Base-by-base conservation (phyloP, 345 rosid species). In the Citrus medica region DNA sequence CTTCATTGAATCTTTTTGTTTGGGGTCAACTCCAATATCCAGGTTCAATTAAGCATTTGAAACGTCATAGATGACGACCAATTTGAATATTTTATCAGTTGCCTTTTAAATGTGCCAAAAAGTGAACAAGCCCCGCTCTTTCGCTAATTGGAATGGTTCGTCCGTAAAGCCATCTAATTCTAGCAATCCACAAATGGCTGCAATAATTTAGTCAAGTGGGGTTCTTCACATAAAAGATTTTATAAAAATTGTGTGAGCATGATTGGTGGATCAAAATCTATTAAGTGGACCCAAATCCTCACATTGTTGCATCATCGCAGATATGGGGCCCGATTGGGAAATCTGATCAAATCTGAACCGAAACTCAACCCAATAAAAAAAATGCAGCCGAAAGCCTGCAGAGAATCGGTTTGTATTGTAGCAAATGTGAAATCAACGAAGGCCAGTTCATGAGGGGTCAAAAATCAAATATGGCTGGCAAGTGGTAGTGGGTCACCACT, bases 191-290 rank as follows among this genome's bases (percentile, higher is more conserved):
- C 33, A 12, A 42, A 38, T 19, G 58, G 28, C 77, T 74, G 69
- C 78, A 40, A 75, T 38, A 59, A 25, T 37, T 62, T 46, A 62
- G 37, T 75, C 78, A 63, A 42, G 40, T 42, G 48, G 77, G 48
- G 32, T 42, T 42, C 51, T 13, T 3, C 1, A 1, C 56, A 7
- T 28, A 56, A 22, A 53, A 56, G 4, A 72, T 33, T 19, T 72
- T 14, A 51, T 14, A 4, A 28, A n/a, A 30, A 1, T 16, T 16
- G 67, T 7, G 33, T 3, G 21, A 30, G 7, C 74, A 71, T 72
- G 69, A 75, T 63, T 28, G 69, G 59, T 5, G 83, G 82, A 74
- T 67, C 37, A 51, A 77, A 77, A 58, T 28, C 56, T 28, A 53
- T 33, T 30, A 12, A 3, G 6, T 58, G 80, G 75, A 69, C 67